phyloP scores from a whole-genome alignment of 2,329 filamentous ascomycete genomes.

The Fusarium sp. region DNA sequence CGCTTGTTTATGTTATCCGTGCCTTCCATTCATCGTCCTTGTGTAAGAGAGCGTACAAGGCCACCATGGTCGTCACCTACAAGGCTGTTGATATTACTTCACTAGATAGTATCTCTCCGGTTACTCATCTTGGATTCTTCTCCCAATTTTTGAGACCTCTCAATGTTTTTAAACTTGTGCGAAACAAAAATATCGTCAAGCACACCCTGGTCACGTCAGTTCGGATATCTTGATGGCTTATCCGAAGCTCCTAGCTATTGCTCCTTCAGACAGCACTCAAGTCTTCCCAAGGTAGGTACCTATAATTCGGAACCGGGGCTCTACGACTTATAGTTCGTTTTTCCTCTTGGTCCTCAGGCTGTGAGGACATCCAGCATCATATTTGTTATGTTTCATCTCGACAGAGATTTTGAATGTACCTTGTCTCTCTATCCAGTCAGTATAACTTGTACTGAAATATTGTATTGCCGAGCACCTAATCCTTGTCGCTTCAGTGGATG shows the following conservation, averaged over 20 bases:
- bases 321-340: not conserved
- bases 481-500: not conserved
- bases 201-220: not conserved
- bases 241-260: not conserved
- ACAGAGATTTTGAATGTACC: not conserved
- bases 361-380: not conserved
- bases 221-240: not conserved
- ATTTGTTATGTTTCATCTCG: not conserved
- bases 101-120: not conserved
- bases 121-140: not conserved
- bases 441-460: not conserved
- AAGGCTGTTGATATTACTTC: not conserved
- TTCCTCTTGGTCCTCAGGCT: not conserved
- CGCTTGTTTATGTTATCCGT: not conserved
- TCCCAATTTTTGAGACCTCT: not conserved
- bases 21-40: not conserved
- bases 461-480: not conserved
- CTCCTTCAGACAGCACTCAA: not conserved
- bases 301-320: not conserved
- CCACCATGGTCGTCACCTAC: not conserved
- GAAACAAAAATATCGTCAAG: not conserved
- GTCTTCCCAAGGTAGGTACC: not conserved
- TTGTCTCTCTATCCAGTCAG: not conserved
- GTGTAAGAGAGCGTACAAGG: not conserved
- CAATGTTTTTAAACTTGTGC: not conserved